phyloP scores from a whole-genome alignment of 2,329 filamentous ascomycete species.

The Scopulariopsis brevicaulis region DNA sequence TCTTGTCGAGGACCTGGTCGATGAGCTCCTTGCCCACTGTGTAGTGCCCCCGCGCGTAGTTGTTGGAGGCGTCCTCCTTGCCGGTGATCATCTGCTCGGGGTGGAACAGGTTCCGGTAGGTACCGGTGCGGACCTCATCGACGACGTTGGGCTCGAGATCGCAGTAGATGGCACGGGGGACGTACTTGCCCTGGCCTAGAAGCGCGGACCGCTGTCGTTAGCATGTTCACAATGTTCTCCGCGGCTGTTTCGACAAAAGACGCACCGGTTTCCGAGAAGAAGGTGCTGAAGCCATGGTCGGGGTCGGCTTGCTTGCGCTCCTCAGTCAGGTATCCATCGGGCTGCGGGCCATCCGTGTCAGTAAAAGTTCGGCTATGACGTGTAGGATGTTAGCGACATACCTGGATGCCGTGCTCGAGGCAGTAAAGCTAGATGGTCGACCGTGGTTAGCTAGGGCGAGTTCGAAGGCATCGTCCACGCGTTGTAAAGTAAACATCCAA shows the following conservation, averaged over 20 bases:
- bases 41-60: conserved; percentile 99
- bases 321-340: conserved; percentile 96
- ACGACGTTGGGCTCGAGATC: conserved; percentile 99
- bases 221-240: neutral
- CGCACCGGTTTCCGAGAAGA: conserved; percentile 98
- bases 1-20: conserved; percentile 94
- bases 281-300: conserved; percentile 98
- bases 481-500: neutral
- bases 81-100: conserved; percentile 99
- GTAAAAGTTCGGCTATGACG: neutral
- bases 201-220: conserved; percentile 1
- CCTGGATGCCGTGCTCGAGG: conserved; percentile 98
- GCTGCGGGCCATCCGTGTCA: conserved; percentile 37
- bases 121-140: conserved; percentile 95
- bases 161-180: conserved; percentile 97
- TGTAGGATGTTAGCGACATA: conserved; percentile 35
- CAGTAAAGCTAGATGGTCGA: conserved; percentile 75
- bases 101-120: conserved; percentile 96
- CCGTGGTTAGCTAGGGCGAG: neutral
- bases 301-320: conserved; percentile 90
- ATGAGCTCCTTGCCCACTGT: conserved; percentile 99
- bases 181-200: conserved; percentile 93
- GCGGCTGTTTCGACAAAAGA: neutral
- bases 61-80: conserved; percentile 99
- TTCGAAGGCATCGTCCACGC: neutral